phyloP scores from a whole-genome alignment of 257 asterid genomes.

The Leptodermis oblonga region DNA sequence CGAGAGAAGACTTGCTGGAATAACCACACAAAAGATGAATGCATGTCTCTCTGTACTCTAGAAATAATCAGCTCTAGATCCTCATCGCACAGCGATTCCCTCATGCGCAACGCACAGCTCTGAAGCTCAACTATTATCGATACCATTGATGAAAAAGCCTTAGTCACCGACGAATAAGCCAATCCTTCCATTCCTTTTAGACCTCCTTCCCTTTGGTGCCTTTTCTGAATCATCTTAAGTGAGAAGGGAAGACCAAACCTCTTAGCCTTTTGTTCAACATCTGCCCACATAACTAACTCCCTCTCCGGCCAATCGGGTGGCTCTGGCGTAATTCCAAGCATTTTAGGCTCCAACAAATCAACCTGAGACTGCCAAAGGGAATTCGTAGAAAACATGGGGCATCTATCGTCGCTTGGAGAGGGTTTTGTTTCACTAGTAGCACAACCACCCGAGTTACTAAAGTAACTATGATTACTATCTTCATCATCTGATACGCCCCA shows the following conservation, averaged over 20 bases:
- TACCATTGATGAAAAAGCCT: conserved; percentile 74
- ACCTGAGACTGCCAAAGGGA: conserved; percentile 38
- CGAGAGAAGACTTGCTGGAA: conserved; percentile 76
- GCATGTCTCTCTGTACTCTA: conserved; percentile 66
- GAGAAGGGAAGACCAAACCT: conserved; percentile 69
- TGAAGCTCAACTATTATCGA: conserved; percentile 69
- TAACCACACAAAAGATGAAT: conserved; percentile 67
- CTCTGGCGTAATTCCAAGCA: conserved; percentile 78
- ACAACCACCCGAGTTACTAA: background rate
- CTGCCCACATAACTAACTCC: conserved; percentile 42
- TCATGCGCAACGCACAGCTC: conserved; percentile 60
- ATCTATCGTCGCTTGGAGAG: conserved; percentile 11
- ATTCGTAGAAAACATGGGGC: conserved; percentile 15
- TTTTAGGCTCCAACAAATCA: conserved; percentile 72
- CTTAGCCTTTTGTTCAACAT: conserved; percentile 67
- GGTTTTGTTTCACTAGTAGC: conserved; percentile 23
- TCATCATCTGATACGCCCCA: conserved; percentile 16
- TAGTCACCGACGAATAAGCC: conserved; percentile 42
- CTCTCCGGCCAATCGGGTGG: conserved; percentile 67
- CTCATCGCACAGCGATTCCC: conserved; percentile 54
- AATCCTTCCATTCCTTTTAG: conserved; percentile 25
- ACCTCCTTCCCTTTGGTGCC: conserved; percentile 39
- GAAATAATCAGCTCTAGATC: conserved; percentile 44
- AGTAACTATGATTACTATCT: conserved; percentile 11
- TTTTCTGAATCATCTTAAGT: conserved; percentile 76